These are phyloP conservation scores for Colletotrichum chrysophilum DNA, from an alignment of 2,329 filamentous ascomycete species.

Conservation along the genomic window DNA sequence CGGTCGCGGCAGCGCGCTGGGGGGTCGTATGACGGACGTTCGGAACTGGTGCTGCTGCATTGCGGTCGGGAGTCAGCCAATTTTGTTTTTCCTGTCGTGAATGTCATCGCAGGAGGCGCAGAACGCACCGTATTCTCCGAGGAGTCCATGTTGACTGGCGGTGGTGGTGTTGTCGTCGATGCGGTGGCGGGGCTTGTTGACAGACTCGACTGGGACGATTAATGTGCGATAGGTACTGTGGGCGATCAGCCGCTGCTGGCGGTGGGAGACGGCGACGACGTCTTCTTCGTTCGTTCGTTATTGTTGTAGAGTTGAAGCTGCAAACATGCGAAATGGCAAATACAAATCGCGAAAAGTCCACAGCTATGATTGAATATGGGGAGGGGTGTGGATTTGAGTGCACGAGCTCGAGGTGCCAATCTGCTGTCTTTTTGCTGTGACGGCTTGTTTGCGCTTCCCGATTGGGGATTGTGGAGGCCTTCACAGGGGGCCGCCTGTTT, in stretches of 20 bases:
- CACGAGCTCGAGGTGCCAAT: neutral
- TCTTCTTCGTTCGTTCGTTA: neutral
- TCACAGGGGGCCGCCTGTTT: slow-evolving; percentile 6
- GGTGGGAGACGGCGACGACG: slow-evolving; percentile 26
- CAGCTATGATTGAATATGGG: slow-evolving; percentile 18
- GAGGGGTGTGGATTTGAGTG: slow-evolving; percentile 19
- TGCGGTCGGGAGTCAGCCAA: neutral
- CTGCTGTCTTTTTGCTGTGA: neutral
- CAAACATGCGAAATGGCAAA: neutral
- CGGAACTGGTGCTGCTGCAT: slow-evolving; percentile 17
- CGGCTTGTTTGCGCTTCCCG: slow-evolving; percentile 21
- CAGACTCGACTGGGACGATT: slow-evolving; percentile 10
- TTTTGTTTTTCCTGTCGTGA: neutral
- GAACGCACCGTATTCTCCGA: slow-evolving; percentile 38
- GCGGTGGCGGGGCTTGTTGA: neutral
- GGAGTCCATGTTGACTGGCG: slow-evolving; percentile 36
- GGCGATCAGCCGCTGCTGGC: slow-evolving; percentile 32
- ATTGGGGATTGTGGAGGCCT: slow-evolving; percentile 14
- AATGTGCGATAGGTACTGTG: slow-evolving; percentile 39
- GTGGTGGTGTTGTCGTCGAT: slow-evolving; percentile 28
- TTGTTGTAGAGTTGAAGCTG: slow-evolving; percentile 24
- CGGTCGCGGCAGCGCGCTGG: slow-evolving; percentile 25
- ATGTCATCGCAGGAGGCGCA: neutral
- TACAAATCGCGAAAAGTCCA: neutral
- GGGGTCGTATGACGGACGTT: slow-evolving; percentile 27